Evolutionary conservation across 306 rosid species (phyloP).

Genomic region (Corylus heterophylla): DNA sequence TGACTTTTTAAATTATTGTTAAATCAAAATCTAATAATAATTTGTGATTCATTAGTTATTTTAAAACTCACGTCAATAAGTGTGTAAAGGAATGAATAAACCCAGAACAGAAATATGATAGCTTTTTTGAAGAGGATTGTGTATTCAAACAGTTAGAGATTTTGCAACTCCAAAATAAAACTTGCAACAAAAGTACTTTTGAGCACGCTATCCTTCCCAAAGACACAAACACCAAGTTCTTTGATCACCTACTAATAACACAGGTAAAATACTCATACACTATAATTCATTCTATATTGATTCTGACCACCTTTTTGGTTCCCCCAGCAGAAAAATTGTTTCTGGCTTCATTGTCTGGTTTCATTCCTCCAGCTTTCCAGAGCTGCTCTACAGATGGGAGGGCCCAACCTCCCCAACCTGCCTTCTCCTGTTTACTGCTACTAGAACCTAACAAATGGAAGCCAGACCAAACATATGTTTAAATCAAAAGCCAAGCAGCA

Average conservation of each 20-base stretch:
- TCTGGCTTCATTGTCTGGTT: constrained; percentile 30
- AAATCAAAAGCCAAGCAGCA: not conserved
- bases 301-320: constrained; percentile 64
- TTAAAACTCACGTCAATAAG: too few species aligned
- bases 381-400: constrained; percentile 32
- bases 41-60: too few species aligned
- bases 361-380: constrained; percentile 29
- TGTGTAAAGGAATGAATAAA: too few species aligned
- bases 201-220: not conserved
- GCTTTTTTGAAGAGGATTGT: not conserved
- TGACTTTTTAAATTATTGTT: too few species aligned
- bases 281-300: constrained; percentile 62
- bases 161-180: not conserved
- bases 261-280: not conserved
- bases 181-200: not conserved
- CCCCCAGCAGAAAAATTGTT: constrained; percentile 29
- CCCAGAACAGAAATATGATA: too few species aligned
- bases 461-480: not conserved
- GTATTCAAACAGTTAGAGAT: not conserved
- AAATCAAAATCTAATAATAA: too few species aligned
- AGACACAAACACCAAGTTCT: not conserved
- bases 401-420: constrained; percentile 27
- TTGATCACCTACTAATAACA: not conserved
- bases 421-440: constrained; percentile 24
- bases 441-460: constrained; percentile 36